Evolutionary conservation across 2,329 filamentous ascomycete genomes (phyloP), one percentile per base, ranked within the genome.

Genomic region (Didymella lethalis): DNA sequence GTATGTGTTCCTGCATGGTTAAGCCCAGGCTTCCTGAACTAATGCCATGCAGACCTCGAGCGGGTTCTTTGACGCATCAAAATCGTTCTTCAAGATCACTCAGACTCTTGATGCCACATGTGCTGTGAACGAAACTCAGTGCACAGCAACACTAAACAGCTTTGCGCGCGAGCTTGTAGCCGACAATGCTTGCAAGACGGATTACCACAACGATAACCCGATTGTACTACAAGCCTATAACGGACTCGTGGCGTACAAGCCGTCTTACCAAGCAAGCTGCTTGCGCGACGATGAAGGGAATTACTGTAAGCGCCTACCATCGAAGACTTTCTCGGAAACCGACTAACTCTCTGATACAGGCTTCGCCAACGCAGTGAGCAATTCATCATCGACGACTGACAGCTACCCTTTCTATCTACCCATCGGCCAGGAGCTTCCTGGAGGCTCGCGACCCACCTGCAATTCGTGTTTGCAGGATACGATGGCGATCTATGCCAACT

Each of bases 381-480:
- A 97, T 77, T 75, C 80, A 6, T 85, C 86, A 23, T 89, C 86
- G 8, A 82, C 90, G 14, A 86, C 87, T 31, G 90, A 95, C 74
- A 85, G 87, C 32, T 94, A 93, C 71, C 84, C 95, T 34, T 99
- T 97, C 79, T 94, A 90, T 70, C 81, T 98, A 3, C 91, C 93
- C 0, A 84, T 96, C 54, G 95, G 95, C 59, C 84, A 88, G 40
- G 77, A 82, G 0, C 80, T 97, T 12, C 91, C 91, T 0, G 82
- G 81, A 14, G 84, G 84, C 23, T 86, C 88, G 26, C 81, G 83
- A n/a, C 91, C 93, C 0, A 86, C 80, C 0, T 99, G 95, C 80
- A 88, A 86, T 67, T 79, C 80, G 40, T 98, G 95, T 75, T 82
- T 95, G 43, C 83, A 88, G 70, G 82, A 91, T 61, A 94, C 91